Evolutionary conservation across 176 grass and related monocot species (phyloP), one percentile per base, ranked within the genome.

Genomic region (Lolium rigidum): DNA sequence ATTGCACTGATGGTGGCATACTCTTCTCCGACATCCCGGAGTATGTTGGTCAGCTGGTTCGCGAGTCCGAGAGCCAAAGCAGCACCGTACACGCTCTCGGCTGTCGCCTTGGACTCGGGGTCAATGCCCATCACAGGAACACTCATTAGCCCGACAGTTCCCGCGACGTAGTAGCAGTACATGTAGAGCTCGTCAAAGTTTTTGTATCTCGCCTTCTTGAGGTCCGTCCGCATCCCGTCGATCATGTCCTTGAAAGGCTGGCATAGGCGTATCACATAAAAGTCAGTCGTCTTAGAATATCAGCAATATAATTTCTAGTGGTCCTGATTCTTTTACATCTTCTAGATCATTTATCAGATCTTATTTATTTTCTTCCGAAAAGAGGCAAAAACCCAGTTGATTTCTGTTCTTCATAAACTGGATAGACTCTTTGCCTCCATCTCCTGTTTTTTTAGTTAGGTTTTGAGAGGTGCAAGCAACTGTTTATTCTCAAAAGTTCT

Each of bases 201-300:
- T 2, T 88, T 82, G 50, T 98, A 98, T 65, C 97, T 94, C 0
- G 90, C 85, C 84, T 93, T 98, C n/a, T 76, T 80, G 3, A 98
- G 82, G 71, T 98, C 97, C 14, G 91, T 88, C 58, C 97, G 84
- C 97, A 98, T 98, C 22, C 97, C 97, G 83, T 96, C 94, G 5
- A 94, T 91, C 97, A 98, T 98, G 86, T 98, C 97, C 67, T 82
- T 94, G 90, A 98, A 95, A 47, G 97, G 97, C 94, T 94, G 85
- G 3, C 37, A 86, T 35, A 80, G 11, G 13, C 15, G 44, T 2
- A 5, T 44, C 14, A 26, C 78, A 2, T 48, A n/a, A 88, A 18
- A 59, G 31, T 54, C 12, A 63, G 25, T 70, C 78, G 52, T 77
- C 18, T 74, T 49, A 67, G 2, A 69, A 31, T 70, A 25, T 41